Evolutionary conservation across 108 stramenopile species (phyloP), one percentile per base, ranked within the genome.

Genomic region (Conticribra guillardii): DNA sequence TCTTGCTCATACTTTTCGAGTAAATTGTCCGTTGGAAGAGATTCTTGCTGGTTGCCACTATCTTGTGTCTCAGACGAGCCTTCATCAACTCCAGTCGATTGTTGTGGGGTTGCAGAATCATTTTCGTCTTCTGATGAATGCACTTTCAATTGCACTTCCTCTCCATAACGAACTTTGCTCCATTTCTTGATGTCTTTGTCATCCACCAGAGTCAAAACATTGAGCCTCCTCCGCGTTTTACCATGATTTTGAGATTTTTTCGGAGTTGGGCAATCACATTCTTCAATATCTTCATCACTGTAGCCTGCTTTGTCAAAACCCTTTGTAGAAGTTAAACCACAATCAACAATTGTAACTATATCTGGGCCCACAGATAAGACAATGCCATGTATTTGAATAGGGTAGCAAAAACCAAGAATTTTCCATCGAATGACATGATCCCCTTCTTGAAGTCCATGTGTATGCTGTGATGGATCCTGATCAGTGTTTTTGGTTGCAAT

Each of bases 351-450:
- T 19, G 80, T 73, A 15, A 87, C 79, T 2, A 73, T 60, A 22
- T 82, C 78, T 32, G 62, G 74, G 4, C 81, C 81, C 21, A 54
- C 77, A 54, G 81, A 80, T 55, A 85, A 45, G 21, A 85, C 84
- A 60, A 85, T 85, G 14, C 84, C 84, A 62, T 85, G 84, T 37
- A 85, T 73, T 67, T 85, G 84, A 22, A 85, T 79, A 23, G 84
- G 84, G 55, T 85, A 85, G 28, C 62, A 70, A 49, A 60, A 70
- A 2, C 64, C 76, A 46, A 83, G 62, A 59, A 71, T 71, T 46
- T 60, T 74, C 82, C 82, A 83, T 18, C 82, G 82, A 32, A 79
- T 71, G 21, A 83, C 60, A 54, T 83, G 82, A 62, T 83, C 82
- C n/a, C 82, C 82, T 27, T 50, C 73, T 31, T 67, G 47, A 18